Evolutionary conservation across 2,329 filamentous ascomycete genomes (phyloP).

Genomic region (Verticillium albo-atrum): DNA sequence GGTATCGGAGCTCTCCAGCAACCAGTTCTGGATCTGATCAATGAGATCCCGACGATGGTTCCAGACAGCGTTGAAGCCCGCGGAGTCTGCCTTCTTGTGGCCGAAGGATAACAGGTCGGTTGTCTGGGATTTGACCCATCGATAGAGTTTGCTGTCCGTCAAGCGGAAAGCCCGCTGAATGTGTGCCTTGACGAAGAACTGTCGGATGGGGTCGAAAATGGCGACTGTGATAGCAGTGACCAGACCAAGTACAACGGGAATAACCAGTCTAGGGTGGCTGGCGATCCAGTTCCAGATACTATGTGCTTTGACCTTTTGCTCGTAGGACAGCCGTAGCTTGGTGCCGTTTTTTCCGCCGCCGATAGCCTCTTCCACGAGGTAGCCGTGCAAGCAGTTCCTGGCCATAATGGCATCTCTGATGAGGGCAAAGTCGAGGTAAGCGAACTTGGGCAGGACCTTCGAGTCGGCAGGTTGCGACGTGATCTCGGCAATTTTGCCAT

Average conservation of each 20-base stretch:
- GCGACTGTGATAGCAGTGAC: constrained; percentile 79
- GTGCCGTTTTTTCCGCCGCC: constrained; percentile 76
- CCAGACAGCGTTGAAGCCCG: constrained; percentile 77
- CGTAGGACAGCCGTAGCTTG: constrained; percentile 75
- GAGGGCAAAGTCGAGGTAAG: constrained; percentile 70
- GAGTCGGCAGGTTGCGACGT: constrained; percentile 77
- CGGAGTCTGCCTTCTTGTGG: constrained; percentile 54
- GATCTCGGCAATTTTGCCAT: constrained; percentile 89
- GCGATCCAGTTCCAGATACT: constrained; percentile 86
- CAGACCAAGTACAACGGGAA: constrained; percentile 76
- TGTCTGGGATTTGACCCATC: constrained; percentile 75
- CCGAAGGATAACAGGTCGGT: constrained; percentile 62
- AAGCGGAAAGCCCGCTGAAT: constrained; percentile 74
- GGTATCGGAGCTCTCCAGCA: constrained; percentile 83
- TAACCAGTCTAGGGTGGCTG: constrained; percentile 80
- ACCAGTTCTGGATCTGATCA: constrained; percentile 75
- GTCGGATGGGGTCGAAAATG: constrained; percentile 90
- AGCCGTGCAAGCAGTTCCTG: constrained; percentile 88
- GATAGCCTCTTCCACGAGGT: constrained; percentile 60
- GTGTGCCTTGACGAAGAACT: constrained; percentile 86
- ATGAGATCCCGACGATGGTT: constrained; percentile 81
- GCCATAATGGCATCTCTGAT: constrained; percentile 80
- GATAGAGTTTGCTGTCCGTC: constrained; percentile 67
- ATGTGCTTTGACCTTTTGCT: constrained; percentile 70
- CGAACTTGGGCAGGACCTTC: constrained; percentile 76